Evolutionary conservation across 192 early-diverging fungal genomes (phyloP).

Genomic region (Phycomyces nitens): DNA sequence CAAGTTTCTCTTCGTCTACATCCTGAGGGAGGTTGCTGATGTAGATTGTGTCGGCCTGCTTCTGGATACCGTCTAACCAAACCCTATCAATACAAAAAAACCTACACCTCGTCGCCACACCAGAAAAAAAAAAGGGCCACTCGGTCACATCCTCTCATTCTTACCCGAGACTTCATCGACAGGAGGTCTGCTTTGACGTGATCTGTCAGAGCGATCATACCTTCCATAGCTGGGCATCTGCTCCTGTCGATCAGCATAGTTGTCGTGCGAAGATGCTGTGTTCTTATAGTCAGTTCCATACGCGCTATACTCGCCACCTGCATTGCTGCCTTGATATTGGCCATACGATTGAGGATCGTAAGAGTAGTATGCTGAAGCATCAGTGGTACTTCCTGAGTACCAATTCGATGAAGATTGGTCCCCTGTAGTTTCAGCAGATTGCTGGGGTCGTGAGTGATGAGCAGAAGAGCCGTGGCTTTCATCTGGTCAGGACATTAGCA

Average conservation of each 20-base stretch:
- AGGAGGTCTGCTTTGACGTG: neutral
- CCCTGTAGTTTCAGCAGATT: neutral
- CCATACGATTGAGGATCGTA: neutral
- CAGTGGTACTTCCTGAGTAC: neutral
- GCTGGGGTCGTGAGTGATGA: neutral
- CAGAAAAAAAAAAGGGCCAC: conserved; percentile 7
- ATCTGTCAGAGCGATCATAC: neutral
- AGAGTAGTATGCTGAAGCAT: neutral
- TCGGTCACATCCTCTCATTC: conserved; percentile 6
- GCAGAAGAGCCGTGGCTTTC: neutral
- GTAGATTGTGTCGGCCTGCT: conserved; percentile 62
- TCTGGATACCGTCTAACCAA: conserved; percentile 13
- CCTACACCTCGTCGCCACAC: too few species aligned
- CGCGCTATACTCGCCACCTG: conserved; percentile 2
- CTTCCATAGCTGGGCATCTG: neutral
- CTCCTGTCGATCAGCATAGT: neutral
- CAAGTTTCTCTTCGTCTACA: conserved; percentile 60
- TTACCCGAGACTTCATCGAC: neutral
- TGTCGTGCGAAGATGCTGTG: neutral
- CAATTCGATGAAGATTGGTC: neutral
- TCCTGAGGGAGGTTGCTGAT: conserved; percentile 59
- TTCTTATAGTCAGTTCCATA: neutral
- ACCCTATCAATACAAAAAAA: neutral
- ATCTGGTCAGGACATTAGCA: neutral
- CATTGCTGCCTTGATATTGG: neutral